Evolutionary conservation across 192 early-diverging fungal species (phyloP), one percentile per base, ranked within the genome.

Genomic region (Coemansia sp.): DNA sequence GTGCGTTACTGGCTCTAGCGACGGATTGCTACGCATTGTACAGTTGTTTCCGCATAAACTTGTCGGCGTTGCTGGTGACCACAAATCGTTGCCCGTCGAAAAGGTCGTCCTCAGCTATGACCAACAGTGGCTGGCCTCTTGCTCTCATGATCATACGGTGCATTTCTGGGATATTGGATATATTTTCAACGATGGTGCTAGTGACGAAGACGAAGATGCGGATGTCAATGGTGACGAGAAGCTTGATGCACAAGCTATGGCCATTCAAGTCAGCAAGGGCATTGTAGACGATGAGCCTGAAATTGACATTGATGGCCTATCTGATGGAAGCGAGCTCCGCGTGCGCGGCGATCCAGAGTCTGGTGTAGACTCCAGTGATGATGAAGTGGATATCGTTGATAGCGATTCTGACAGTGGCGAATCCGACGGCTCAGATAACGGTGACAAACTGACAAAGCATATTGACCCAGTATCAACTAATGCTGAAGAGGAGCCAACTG

Each of bases 11-110:
- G 98, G 96, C 23, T 91, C 90, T 21, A 89, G 92, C 69, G 98
- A 99, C 77, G 98, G 98, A 28, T 88, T 98, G 37, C 88, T 94
- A 66, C 82, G 91, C 37, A 76, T 95, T 7, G 88, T 98, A n/a
- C 85, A 88, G 23, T 86, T 99, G 60, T 85, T 96, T 44, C 98
- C 98, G 16, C 96, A 98, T 86, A 88, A 88, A 60, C 89, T 99
- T 42, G 81, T 95, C n/a, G 94, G 96, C 11, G 87, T 92, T 21
- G 78, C 95, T 26, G 95, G 94, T 21, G 94, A 94, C 67, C 95
- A 97, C 71, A 93, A 91, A 32, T 88, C 93, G 14, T 87, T 95
- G 84, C 93, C 95, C 2, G 92, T 98, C 43, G 97, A 99, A 74
- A 85, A 89, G 61, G 84, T 99, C 21, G 66, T 84, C 32, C 46